Evolutionary conservation across 192 early-diverging fungal genomes (phyloP).

Genomic region (Kickxella alabastrina): DNA sequence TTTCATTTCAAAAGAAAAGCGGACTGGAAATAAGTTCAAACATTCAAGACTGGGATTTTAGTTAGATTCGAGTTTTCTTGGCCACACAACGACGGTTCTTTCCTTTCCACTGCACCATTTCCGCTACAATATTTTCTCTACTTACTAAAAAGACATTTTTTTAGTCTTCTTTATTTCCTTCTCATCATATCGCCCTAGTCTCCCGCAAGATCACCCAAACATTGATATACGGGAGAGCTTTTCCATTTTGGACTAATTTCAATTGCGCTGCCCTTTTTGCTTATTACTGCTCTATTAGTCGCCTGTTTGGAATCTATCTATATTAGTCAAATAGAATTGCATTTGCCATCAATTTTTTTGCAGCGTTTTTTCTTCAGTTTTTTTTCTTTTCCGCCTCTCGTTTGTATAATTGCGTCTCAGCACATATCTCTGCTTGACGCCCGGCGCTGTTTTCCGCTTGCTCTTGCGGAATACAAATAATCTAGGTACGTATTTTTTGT

Average conservation of each 20-base stretch:
- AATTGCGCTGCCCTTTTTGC: not conserved
- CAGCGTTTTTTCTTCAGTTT: not conserved
- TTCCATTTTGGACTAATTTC: conserved; percentile 4
- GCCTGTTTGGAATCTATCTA: not conserved
- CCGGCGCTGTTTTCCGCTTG: too few species aligned
- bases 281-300: not conserved
- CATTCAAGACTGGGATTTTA: too few species aligned
- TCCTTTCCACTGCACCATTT: too few species aligned
- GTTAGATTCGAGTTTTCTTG: too few species aligned
- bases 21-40: too few species aligned
- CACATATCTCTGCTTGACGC: too few species aligned
- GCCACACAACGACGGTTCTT: too few species aligned
- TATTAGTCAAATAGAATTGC: not conserved
- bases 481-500: too few species aligned
- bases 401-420: not conserved
- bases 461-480: too few species aligned
- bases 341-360: not conserved
- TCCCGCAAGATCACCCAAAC: conserved; percentile 10
- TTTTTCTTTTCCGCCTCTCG: not conserved
- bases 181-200: too few species aligned
- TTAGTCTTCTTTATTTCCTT: not conserved
- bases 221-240: not conserved
- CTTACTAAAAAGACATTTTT: too few species aligned
- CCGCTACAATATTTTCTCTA: too few species aligned
- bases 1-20: not conserved